phyloP scores from a whole-genome alignment of 768 basidiomycete genomes.

The Amanita phalloides region DNA sequence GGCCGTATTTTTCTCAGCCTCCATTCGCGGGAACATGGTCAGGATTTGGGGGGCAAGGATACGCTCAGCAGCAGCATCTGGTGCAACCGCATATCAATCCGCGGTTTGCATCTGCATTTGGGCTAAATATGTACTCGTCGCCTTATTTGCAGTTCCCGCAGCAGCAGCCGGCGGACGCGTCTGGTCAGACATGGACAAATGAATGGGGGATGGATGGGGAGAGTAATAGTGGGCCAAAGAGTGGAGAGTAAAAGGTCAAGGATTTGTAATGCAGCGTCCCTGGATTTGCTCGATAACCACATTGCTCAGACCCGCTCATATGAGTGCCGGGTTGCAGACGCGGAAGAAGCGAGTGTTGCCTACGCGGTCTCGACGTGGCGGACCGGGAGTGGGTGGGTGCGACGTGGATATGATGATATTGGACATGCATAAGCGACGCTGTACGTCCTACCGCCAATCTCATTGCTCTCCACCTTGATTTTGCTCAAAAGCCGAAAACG shows the following conservation, averaged over 20 bases:
- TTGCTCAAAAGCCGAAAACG: conserved; percentile 46
- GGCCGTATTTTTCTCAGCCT: conserved; percentile 2
- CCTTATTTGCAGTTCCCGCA: conserved; percentile 11
- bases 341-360: conserved; percentile 76
- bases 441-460: conserved; percentile 32
- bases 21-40: background rate
- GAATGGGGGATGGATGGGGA: conserved; percentile 26
- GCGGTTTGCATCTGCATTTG: conserved; percentile 60
- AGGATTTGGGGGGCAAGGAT: conserved; percentile 10
- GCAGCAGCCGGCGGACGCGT: background rate
- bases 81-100: conserved; percentile 85
- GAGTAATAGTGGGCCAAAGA: conserved; percentile 6
- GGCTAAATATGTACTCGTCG: conserved; percentile 27
- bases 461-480: background rate
- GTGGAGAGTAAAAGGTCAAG: no score
- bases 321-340: conserved; percentile 29
- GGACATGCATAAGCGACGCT: conserved; percentile 67
- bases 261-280: no score
- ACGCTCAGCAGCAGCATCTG: conserved; percentile 13
- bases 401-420: conserved; percentile 79
- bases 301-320: conserved; percentile 9
- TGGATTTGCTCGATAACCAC: no score
- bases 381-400: conserved; percentile 66
- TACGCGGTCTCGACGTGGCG: conserved; percentile 69
- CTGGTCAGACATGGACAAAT: conserved; percentile 19